Conservation (phyloP, 352 stramenopile species). For the Aphanomyces invadans region DNA sequence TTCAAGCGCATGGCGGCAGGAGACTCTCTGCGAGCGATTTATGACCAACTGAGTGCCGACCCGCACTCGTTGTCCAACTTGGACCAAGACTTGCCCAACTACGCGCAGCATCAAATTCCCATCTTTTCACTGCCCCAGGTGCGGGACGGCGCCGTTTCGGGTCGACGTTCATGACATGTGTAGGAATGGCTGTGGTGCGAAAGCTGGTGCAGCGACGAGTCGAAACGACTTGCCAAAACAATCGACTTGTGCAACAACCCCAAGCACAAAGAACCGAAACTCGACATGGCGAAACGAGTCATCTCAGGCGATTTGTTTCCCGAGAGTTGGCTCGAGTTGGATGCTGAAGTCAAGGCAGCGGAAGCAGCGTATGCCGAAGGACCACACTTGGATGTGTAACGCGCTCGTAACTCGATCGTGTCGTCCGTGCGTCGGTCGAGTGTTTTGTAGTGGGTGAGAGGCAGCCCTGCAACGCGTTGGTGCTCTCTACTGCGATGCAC, state of each 20-base stretch:
- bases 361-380: too few relatives aligned
- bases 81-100: slow-evolving; percentile 99
- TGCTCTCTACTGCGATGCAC: too few relatives aligned
- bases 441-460: too few relatives aligned
- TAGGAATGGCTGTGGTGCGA: slow-evolving; percentile 99
- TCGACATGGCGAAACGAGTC: slow-evolving; percentile 98
- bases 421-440: too few relatives aligned
- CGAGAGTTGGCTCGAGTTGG: slow-evolving; percentile 97
- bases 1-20: slow-evolving; percentile 93
- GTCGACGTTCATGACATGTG: too few relatives aligned
- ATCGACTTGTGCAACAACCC: slow-evolving; percentile 99
- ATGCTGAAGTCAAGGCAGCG: slow-evolving; percentile 91
- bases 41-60: slow-evolving; percentile 96
- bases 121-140: slow-evolving; percentile 94
- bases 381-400: too few relatives aligned
- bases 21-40: slow-evolving; percentile 93
- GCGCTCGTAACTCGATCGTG: too few relatives aligned
- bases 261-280: slow-evolving; percentile 99
- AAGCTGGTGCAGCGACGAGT: slow-evolving; percentile 98
- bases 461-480: too few relatives aligned
- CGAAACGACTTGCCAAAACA: slow-evolving; percentile 96
- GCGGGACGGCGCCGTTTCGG: too few relatives aligned
- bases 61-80: slow-evolving; percentile 98
- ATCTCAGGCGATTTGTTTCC: slow-evolving; percentile 96
- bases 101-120: slow-evolving; percentile 90